These are phyloP conservation scores for Dinochytrium kinnereticum DNA, from an alignment of 371 early-diverging fungal species.

Conservation along the genomic window DNA sequence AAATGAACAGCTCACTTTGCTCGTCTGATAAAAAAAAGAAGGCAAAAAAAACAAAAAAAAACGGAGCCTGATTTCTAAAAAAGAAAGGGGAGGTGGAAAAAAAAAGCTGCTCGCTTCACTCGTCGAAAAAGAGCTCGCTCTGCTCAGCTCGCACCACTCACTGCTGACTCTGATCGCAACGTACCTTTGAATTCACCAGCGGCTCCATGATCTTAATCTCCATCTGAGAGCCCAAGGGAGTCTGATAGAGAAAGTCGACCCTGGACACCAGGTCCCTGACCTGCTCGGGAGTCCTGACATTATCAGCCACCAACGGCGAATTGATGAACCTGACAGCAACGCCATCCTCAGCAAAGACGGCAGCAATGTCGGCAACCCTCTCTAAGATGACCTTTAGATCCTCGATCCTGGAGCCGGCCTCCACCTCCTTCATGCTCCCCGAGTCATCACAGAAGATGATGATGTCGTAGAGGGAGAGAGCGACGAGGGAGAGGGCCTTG, in stretches of 20 bases:
- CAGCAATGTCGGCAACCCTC: constrained; percentile 30
- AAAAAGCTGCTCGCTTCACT: no score
- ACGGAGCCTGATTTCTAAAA: no score
- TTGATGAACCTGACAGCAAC: constrained; percentile 45
- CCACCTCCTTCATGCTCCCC: constrained; percentile 39
- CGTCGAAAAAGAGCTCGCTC: no score
- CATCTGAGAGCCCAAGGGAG: constrained; percentile 41
- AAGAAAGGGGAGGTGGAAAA: no score
- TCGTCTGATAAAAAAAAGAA: no score
- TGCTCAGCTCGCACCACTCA: no score
- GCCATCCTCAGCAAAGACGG: constrained; percentile 40
- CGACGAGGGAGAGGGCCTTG: background rate
- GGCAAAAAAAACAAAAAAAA: no score
- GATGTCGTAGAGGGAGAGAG: background rate
- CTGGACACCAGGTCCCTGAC: constrained; percentile 24
- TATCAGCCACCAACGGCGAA: constrained; percentile 21
- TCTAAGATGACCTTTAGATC: constrained; percentile 35
- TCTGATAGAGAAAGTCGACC: constrained; percentile 34
- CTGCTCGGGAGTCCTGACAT: constrained; percentile 23
- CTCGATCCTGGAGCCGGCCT: constrained; percentile 38
- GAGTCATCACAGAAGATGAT: constrained; percentile 42
- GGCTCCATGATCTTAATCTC: constrained; percentile 36
- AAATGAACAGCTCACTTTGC: no score
- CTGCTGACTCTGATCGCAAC: no score
- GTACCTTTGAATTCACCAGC: constrained; percentile 7